Percentiles rank a stretch among this genome's conserved stretches.
Evolutionary conservation across 2,329 filamentous ascomycete species (phyloP).

Genomic region (Claviceps sorghi): DNA sequence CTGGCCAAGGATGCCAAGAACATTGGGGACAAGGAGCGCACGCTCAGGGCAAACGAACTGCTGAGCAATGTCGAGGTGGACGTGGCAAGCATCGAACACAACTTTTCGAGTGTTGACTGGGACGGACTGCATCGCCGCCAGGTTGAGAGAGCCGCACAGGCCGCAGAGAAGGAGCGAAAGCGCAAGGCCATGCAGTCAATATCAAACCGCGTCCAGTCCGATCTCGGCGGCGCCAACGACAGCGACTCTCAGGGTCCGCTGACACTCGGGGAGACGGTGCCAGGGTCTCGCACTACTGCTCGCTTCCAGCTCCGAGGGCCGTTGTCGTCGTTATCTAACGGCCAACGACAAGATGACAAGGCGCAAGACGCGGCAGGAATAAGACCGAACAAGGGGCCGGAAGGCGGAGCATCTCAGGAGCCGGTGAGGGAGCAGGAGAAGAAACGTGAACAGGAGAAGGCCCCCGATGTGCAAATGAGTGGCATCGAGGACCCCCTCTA

Average conservation of each 20-base stretch:
- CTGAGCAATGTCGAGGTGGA: conserved; percentile 90
- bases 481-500: conserved; percentile 35
- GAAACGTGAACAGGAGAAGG: conserved; percentile 18
- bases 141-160: conserved; percentile 45
- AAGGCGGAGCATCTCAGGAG: not conserved
- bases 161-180: conserved; percentile 47
- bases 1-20: conserved; percentile 74
- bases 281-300: conserved; percentile 36
- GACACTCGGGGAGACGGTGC: conserved; percentile 49
- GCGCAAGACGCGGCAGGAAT: conserved; percentile 13
- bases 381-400: conserved; percentile 36
- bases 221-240: conserved; percentile 34
- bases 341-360: conserved; percentile 38
- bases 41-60: conserved; percentile 81
- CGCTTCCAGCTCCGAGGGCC: conserved; percentile 42
- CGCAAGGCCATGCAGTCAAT: conserved; percentile 45
- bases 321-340: conserved; percentile 34
- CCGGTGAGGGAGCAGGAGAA: conserved; percentile 6
- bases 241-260: conserved; percentile 42
- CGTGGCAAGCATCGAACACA: conserved; percentile 58
- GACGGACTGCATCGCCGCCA: conserved; percentile 68
- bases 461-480: conserved; percentile 47
- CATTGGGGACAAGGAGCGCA: conserved; percentile 67
- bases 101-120: conserved; percentile 58
- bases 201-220: conserved; percentile 33